Conservation (phyloP, 2,329 filamentous ascomycete genomes). For the Colletotrichum falcatum region DNA sequence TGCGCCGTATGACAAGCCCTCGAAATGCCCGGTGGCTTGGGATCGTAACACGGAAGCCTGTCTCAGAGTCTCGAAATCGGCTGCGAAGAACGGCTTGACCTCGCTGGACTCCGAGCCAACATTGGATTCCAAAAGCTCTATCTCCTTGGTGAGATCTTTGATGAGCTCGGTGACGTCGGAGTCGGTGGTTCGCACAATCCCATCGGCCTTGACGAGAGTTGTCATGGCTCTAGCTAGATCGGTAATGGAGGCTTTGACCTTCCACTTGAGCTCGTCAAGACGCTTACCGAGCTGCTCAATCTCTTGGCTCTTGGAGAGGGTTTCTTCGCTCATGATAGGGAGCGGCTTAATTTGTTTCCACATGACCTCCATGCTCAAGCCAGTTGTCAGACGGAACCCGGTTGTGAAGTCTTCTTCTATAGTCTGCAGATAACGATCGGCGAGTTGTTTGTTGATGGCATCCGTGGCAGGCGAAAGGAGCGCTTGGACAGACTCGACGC, state of each 20-base stretch:
- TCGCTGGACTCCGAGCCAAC: constrained; percentile 56
- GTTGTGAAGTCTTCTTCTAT: constrained; percentile 71
- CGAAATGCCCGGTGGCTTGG: constrained; percentile 33
- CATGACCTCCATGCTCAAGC: constrained; percentile 81
- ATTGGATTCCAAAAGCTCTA: constrained; percentile 62
- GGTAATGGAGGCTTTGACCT: constrained; percentile 61
- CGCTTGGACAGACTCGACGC: constrained; percentile 57
- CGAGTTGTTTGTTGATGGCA: constrained; percentile 52
- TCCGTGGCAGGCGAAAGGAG: constrained; percentile 46
- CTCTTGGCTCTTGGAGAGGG: constrained; percentile 60
- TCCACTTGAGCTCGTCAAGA: constrained; percentile 73
- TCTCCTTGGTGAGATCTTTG: constrained; percentile 61
- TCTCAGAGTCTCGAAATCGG: constrained; percentile 68
- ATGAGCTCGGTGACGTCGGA: constrained; percentile 61
- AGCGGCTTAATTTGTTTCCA: constrained; percentile 80
- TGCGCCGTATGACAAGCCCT: constrained; percentile 13
- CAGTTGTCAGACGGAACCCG: constrained; percentile 79
- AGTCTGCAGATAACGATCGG: constrained; percentile 53
- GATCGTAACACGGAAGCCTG: constrained; percentile 62
- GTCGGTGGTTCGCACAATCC: constrained; percentile 62
- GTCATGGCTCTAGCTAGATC: constrained; percentile 66
- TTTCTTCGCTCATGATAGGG: constrained; percentile 60
- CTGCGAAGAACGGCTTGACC: constrained; percentile 62
- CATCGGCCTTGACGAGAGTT: constrained; percentile 68
- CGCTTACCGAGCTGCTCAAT: constrained; percentile 68